Evolutionary conservation across 2,329 filamentous ascomycete species (phyloP).

Genomic region (Hymenoscyphus fructigenus): DNA sequence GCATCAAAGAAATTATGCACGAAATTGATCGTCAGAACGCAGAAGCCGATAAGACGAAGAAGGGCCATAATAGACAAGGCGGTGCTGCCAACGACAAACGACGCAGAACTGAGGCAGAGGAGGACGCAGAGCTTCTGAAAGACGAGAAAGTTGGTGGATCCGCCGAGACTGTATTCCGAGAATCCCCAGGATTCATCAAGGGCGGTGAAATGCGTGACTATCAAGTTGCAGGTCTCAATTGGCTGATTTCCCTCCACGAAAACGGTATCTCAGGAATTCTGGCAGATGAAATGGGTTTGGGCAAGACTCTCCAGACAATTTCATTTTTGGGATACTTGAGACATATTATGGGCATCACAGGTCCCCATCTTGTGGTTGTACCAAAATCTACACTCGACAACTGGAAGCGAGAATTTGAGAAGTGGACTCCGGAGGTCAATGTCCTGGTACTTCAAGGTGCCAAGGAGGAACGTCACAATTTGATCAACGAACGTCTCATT

Average conservation of each 20-base stretch:
- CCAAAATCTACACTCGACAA: slow-evolving; percentile 98
- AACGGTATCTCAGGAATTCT: slow-evolving; percentile 98
- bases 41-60: slow-evolving; percentile 69
- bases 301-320: slow-evolving; percentile 97
- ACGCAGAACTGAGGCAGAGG: slow-evolving; percentile 92
- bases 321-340: slow-evolving; percentile 93
- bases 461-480: slow-evolving; percentile 84
- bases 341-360: slow-evolving; percentile 84
- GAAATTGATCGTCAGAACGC: slow-evolving; percentile 94
- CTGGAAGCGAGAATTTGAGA: slow-evolving; percentile 92
- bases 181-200: slow-evolving; percentile 87
- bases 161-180: slow-evolving; percentile 87
- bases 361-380: slow-evolving; percentile 87
- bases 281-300: slow-evolving; percentile 97
- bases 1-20: slow-evolving; percentile 87
- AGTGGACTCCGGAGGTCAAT: slow-evolving; percentile 94
- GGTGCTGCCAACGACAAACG: slow-evolving; percentile 76
- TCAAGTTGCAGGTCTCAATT: slow-evolving; percentile 92
- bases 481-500: slow-evolving; percentile 89
- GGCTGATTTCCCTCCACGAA: slow-evolving; percentile 95
- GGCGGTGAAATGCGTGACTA: slow-evolving; percentile 91
- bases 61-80: slow-evolving; percentile 75
- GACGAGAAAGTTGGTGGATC: slow-evolving; percentile 88
- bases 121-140: slow-evolving; percentile 84
- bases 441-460: slow-evolving; percentile 91